Base-by-base conservation (phyloP, 129 eudicot genomes). In the Deinandra increscens region DNA sequence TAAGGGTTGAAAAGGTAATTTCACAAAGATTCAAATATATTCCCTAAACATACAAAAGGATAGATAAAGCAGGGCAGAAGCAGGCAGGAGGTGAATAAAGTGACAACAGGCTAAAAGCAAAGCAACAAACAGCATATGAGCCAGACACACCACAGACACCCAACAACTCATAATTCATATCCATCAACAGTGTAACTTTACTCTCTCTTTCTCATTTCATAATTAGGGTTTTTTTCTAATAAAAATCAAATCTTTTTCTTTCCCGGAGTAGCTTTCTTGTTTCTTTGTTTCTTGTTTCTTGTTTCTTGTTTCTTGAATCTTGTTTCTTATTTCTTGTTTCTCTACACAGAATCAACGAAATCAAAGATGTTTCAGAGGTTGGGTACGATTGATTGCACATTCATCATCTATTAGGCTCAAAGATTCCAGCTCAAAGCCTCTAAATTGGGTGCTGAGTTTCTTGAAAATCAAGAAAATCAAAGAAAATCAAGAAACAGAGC, bases 321-420 rank as follows among this genome's bases (percentile, higher is more conserved):
- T n/a, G n/a, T 33, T 55, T 56, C 22, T 26, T 67, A 39, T 23
- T 36, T 41, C 70, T 60, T 46, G n/a, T n/a, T n/a, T 48, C 23
- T 18, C 39, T 66, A 2, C 64, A 65, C 46, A 74, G 72, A 53
- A 45, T 67, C 66, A 58, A 64, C 31, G 31, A 26, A 26, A 26
- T 26, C 31, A 26, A 26, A 29, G 56, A 80, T 80, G 84, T 83
- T 79, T 68, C 74, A 67, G 38, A 67, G 79, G 64, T 48, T 83
- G 48, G 84, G 87, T 0, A 82, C 87, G 46, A 82, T 79, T 43
- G 6, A n/a, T 23, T 4, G 4, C 14, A 44, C 5, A 12, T 14
- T 6, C 17, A 6, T 6, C 17, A 6, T 44, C 49, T 12, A 12
- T 10, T 12, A 4, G 49, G 39, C 3, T 4, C 49, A 44, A 2